Evolutionary conservation across 768 basidiomycete species (phyloP), one percentile per base, ranked within the genome.

Genomic region (Melanogaster broomeanus): DNA sequence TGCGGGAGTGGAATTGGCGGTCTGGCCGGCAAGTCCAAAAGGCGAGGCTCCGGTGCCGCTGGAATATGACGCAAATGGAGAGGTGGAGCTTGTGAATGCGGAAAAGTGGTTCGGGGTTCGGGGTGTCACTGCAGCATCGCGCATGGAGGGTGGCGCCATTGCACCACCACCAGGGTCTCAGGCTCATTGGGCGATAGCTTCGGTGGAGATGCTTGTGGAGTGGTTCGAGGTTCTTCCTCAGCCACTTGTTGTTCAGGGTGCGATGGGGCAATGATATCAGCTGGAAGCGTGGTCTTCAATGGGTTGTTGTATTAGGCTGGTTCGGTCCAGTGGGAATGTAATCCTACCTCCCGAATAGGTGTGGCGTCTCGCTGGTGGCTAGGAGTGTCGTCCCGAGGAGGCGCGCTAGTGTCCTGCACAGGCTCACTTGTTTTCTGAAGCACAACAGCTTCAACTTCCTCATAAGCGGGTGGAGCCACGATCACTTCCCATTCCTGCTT

Each of bases 81-180:
- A 74, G 5, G 62, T 52, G 9, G 69, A 61, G 13, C 67, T 62
- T 15, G 70, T 64, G 48, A 75, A 77, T 15, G 72, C 64, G 18
- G 75, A 72, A 53, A 77, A 77, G n/a, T 73, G 67, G 35, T 64
- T 67, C 15, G 53, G 41, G 4, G 58, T 15, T 41, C 27, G 53
- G 3, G 19, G 22, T 31, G 56, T 49, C 25, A 49, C 31, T 27
- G 59, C 50, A 46, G 45, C 28, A 0, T 51, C 12, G 9, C 55
- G 42, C 35, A 54, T 61, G 9, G 43, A 44, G 1, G 49, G 52
- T 15, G 64, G 59, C 4, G 57, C 59, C 22, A 39, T 44, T 16
- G 60, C 52, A 38, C 31, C 34, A 27, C 48, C 16, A 57, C 51
- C 30, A 51, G 49, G 13, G 45, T 45, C 27, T 48, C 57, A 4